Percentiles rank a stretch among this genome's conserved stretches.
These are phyloP conservation scores for Botrytis galanthina DNA, from an alignment of 2,329 filamentous ascomycete species.

Conservation along the genomic window DNA sequence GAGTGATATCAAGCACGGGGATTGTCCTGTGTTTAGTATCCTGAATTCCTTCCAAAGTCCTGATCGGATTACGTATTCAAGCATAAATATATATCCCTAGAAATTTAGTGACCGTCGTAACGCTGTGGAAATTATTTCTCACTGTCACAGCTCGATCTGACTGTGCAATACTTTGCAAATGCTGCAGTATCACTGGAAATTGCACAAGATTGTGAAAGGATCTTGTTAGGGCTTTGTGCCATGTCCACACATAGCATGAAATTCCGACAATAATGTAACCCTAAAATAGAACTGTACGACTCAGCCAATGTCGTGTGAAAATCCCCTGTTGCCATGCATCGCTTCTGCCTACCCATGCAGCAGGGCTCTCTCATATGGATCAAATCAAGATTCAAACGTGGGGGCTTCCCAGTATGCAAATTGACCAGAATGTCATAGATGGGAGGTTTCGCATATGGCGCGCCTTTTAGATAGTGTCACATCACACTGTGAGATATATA, in stretches of 20 bases:
- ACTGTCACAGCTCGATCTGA: background rate
- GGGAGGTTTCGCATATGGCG: background rate
- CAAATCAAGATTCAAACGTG: background rate
- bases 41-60: background rate
- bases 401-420: background rate
- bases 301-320: background rate
- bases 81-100: background rate
- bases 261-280: background rate
- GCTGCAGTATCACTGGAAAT: background rate
- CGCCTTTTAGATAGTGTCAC: background rate
- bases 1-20: background rate
- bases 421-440: background rate
- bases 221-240: background rate
- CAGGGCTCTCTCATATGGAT: background rate
- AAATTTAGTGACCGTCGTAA: background rate
- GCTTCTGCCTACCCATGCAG: background rate
- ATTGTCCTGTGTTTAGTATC: background rate
- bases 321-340: background rate
- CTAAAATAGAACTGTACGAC: background rate
- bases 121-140: conserved; percentile 3
- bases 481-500: background rate
- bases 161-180: background rate
- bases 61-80: background rate
- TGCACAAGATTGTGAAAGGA: background rate
- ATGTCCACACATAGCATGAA: background rate